phyloP scores from a whole-genome alignment of 2,329 filamentous ascomycete genomes.

The Cladophialophora psammophila region DNA sequence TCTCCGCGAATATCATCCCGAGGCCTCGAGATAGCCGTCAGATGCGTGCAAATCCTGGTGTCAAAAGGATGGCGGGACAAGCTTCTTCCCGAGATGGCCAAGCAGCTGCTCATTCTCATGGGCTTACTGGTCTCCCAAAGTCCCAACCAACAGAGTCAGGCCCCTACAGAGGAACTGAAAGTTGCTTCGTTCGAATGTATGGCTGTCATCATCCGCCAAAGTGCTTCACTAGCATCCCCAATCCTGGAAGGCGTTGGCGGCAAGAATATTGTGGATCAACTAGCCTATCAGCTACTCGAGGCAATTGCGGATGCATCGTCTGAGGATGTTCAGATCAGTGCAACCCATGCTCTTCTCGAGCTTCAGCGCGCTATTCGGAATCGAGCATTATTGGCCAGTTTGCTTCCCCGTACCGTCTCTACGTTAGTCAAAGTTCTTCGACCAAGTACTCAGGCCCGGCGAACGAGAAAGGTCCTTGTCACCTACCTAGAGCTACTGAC shows the following conservation, averaged over 20 bases:
- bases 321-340: constrained; percentile 73
- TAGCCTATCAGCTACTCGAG: constrained; percentile 80
- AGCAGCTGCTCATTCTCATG: constrained; percentile 84
- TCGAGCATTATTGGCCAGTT: constrained; percentile 77
- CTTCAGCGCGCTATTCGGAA: constrained; percentile 72
- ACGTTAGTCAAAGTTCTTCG: constrained; percentile 77
- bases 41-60: constrained; percentile 77
- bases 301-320: constrained; percentile 70
- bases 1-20: constrained; percentile 74
- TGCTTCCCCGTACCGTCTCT: constrained; percentile 88
- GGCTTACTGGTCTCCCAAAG: constrained; percentile 80
- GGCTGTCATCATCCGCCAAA: constrained; percentile 63
- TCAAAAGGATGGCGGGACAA: constrained; percentile 78
- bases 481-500: constrained; percentile 67
- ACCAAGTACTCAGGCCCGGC: constrained; percentile 67
- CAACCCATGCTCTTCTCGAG: constrained; percentile 68
- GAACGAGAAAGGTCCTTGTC: constrained; percentile 70
- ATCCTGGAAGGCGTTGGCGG: constrained; percentile 63
- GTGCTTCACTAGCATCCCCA: constrained; percentile 55
- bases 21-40: constrained; percentile 74
- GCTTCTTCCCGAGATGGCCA: constrained; percentile 74
- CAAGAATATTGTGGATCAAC: constrained; percentile 81
- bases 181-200: constrained; percentile 75
- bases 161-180: constrained; percentile 73
- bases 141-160: constrained; percentile 59